Evolutionary conservation across 192 early-diverging fungal genomes (phyloP).

Genomic region (Coemansia javaensis): DNA sequence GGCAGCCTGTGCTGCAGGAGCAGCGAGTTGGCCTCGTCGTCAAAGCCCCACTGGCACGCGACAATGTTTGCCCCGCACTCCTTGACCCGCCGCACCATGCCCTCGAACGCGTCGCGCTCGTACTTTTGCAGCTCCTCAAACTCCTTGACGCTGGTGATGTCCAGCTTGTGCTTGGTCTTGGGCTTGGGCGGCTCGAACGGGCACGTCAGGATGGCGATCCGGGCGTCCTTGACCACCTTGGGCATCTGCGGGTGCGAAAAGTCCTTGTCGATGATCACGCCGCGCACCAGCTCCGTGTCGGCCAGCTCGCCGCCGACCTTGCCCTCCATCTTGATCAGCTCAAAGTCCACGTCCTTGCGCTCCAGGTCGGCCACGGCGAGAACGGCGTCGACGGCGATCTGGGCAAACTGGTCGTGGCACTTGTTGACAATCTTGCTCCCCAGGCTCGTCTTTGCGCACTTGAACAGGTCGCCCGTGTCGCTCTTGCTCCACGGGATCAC

Average conservation of each 20-base stretch:
- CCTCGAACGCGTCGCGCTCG: constrained; percentile 93
- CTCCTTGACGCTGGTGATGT: constrained; percentile 97
- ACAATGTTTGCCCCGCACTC: constrained; percentile 96
- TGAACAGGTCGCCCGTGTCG: constrained; percentile 79
- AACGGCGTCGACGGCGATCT: constrained; percentile 98
- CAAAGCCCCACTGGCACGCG: constrained; percentile 99
- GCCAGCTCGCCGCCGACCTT: constrained; percentile 95
- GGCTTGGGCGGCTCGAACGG: constrained; percentile 99
- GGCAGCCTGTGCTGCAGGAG: constrained; percentile 96
- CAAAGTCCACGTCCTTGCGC: constrained; percentile 99
- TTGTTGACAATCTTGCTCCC: constrained; percentile 99
- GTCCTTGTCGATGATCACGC: constrained; percentile 99
- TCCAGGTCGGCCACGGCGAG: constrained; percentile 97
- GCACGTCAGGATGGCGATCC: constrained; percentile 98
- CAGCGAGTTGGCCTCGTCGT: constrained; percentile 99
- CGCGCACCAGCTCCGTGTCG: constrained; percentile 90
- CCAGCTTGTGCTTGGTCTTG: constrained; percentile 99
- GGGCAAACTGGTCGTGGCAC: constrained; percentile 95
- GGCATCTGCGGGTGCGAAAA: constrained; percentile 99
- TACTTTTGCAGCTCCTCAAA: constrained; percentile 95
- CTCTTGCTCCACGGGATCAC: constrained; percentile 78
- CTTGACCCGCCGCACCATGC: constrained; percentile 97
- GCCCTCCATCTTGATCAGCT: constrained; percentile 99
- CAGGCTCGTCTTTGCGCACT: constrained; percentile 94
- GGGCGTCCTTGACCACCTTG: constrained; percentile 89